Evolutionary conservation across 495 filamentous ascomycete species (phyloP), one percentile per base, ranked within the genome.

Genomic region (Tirmania nivea): DNA sequence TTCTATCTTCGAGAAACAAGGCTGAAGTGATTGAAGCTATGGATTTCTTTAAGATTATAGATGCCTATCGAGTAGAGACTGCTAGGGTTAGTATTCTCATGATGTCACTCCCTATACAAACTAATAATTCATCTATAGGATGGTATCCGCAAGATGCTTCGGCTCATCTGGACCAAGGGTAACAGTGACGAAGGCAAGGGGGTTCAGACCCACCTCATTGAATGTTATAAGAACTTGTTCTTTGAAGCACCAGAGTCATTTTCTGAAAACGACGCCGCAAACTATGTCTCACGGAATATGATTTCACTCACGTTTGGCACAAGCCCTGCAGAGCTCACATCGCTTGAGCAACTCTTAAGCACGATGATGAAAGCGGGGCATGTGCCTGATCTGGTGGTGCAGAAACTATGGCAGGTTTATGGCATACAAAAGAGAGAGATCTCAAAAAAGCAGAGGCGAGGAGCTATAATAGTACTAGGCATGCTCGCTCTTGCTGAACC

Each of bases 111-210:
- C 47, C 50, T 42, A n/a, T 6, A 19, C 4, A 45, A 45, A 2
- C 39, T 45, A 19, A 45, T 45, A 45, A 45, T 14, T 31, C 25
- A 14, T 36, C 12, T n/a, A 11, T 35, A 63, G 61, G 68, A 67
- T 52, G 90, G 90, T 52, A 94, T 96, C 59, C 77, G 87, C 47
- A 76, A 84, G 52, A 99, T 99, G 90, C 76, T 99, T 45, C 77
- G 86, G 42, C 72, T 96, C 42, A 96, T 99, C 65, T 99, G 90
- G 90, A 96, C 92, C 17, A 99, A 99, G 68, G 90, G 89, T 52
- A 96, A 95, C 68, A 94, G 84, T 60, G 90, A 99, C 62, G 90
- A 99, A 72, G 90, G 90, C 54, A 99, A 99, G 67, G 90, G 90
- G 48, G 87, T 99, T 2, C 90, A 96, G 63, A 83, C 84, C 2